Base-by-base conservation (phyloP, 768 basidiomycete species). In the Lentinula detonsa region DNA sequence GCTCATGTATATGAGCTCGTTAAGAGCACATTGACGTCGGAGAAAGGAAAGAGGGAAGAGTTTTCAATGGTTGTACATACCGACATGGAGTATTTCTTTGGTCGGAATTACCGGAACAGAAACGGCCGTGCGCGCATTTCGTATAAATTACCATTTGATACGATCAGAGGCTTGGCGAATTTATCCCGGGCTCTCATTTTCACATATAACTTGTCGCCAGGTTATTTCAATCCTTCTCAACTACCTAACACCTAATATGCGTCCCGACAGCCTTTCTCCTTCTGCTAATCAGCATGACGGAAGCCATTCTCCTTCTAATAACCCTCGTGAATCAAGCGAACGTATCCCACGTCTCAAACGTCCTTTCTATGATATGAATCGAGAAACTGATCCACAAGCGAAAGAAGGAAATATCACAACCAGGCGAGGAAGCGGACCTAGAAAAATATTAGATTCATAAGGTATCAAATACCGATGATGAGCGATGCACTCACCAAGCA, bases 371-470 rank as follows among this genome's bases (percentile, higher is more conserved):
- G 23, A 23, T 23, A 23, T 23, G 23, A 23, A 23, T 23, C 23
- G 23, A 2, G 2, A 28, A 28, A 28, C 28, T 28, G 28, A 28
- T 28, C 28, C 28, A 28, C 28, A 28, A 28, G 28, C 28, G 28
- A 28, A 28, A 28, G 28, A 28, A 28, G 28, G 28, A 28, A 28
- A 28, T 28, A 28, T 28, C 28, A 3, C 28, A 99, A 77, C 93
- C 94, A 96, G 1, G 93, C 90, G 62, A 95, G 83, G 86, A 93
- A 98, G 68, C 79, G 80, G 48, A 85, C 82, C 85, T 87, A 65
- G 13, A 28, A 23, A 59, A n/a, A 3, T 31, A 0, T 16, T 15
- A 4, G 37, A 16, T 42, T 49, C 40, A 42, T 63, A 28, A 28
- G 28, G 28, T 28, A 28, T 28, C 28, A 62, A 66, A 35, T 39